Percentiles rank a stretch among this genome's conserved stretches.
phyloP scores from a whole-genome alignment of 805 yeast genomes.

The Metschnikowia kunwiensis region DNA sequence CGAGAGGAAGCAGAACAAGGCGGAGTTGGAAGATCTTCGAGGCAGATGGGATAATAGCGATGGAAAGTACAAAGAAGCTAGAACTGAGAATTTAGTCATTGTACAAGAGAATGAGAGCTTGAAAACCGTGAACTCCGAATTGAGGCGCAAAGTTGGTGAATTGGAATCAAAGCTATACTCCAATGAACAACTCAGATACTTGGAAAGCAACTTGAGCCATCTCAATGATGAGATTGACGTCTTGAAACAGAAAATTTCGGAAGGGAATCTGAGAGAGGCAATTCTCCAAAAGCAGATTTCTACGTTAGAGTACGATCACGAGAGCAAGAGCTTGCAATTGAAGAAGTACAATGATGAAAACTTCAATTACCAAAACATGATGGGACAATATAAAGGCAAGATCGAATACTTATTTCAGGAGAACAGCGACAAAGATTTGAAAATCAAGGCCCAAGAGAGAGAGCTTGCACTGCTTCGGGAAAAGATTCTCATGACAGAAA shows the following conservation, averaged over 20 bases:
- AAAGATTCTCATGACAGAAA: constrained; percentile 26
- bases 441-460: constrained; percentile 49
- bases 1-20: constrained; percentile 31
- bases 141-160: constrained; percentile 43
- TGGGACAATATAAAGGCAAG: constrained; percentile 39
- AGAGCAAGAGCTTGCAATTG: constrained; percentile 49
- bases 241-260: constrained; percentile 47
- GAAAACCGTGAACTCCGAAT: constrained; percentile 51
- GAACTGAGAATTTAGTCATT: constrained; percentile 53
- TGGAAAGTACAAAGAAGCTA: constrained; percentile 30
- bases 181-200: constrained; percentile 54
- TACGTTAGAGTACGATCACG: constrained; percentile 50
- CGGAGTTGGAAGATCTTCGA: constrained; percentile 31
- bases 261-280: constrained; percentile 49
- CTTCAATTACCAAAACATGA: constrained; percentile 50
- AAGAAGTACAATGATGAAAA: constrained; percentile 58
- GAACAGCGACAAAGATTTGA: constrained; percentile 40
- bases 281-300: constrained; percentile 51
- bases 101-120: constrained; percentile 67
- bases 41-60: constrained; percentile 29
- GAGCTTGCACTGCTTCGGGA: constrained; percentile 57
- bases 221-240: constrained; percentile 50
- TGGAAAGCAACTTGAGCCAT: constrained; percentile 54
- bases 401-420: constrained; percentile 40
- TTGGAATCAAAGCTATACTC: constrained; percentile 49